Percentiles rank a stretch among this genome's conserved stretches.
Conservation (phyloP, 495 filamentous ascomycete genomes). For the Hapsidospora chrysogenum region DNA sequence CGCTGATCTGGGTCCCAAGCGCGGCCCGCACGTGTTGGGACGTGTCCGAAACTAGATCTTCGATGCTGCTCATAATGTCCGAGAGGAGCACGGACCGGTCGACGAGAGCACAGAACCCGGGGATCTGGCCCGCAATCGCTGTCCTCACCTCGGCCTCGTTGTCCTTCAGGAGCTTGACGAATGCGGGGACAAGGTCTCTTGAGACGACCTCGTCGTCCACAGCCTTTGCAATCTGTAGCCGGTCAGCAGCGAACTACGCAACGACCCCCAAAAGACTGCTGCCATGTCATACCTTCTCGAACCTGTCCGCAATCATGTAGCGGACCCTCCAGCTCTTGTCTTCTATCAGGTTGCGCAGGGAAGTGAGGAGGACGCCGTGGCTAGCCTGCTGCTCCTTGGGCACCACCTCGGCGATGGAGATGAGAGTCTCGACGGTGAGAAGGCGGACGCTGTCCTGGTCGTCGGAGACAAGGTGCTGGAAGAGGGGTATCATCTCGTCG, state of each 20-base stretch:
- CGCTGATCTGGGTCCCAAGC: conserved; percentile 91
- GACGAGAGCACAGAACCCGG: conserved; percentile 82
- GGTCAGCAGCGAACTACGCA: conserved; percentile 1
- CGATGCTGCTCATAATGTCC: conserved; percentile 92
- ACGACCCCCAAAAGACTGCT: not conserved
- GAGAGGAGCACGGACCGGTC: conserved; percentile 78
- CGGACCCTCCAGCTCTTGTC: conserved; percentile 98
- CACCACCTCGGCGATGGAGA: conserved; percentile 90
- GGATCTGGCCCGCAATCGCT: conserved; percentile 93
- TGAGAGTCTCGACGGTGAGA: conserved; percentile 90
- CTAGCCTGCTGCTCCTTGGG: conserved; percentile 96
- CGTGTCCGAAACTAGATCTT: conserved; percentile 86
- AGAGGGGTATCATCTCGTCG: conserved; percentile 96
- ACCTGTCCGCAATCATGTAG: conserved; percentile 98
- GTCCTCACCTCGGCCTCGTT: conserved; percentile 95
- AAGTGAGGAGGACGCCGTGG: conserved; percentile 81
- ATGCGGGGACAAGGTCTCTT: conserved; percentile 87
- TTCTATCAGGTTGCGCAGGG: conserved; percentile 81
- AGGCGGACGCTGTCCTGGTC: conserved; percentile 96
- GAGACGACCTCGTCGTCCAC: conserved; percentile 94
- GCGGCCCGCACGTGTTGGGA: conserved; percentile 95
- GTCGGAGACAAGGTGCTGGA: conserved; percentile 87
- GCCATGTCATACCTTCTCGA: conserved; percentile 90
- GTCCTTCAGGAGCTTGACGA: conserved; percentile 94
- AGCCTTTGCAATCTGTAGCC: conserved; percentile 77